A percentile compares a stretch with the other conserved stretches of the same genome.
Conservation (phyloP, 306 rosid species). For the Glycine latifolia region DNA sequence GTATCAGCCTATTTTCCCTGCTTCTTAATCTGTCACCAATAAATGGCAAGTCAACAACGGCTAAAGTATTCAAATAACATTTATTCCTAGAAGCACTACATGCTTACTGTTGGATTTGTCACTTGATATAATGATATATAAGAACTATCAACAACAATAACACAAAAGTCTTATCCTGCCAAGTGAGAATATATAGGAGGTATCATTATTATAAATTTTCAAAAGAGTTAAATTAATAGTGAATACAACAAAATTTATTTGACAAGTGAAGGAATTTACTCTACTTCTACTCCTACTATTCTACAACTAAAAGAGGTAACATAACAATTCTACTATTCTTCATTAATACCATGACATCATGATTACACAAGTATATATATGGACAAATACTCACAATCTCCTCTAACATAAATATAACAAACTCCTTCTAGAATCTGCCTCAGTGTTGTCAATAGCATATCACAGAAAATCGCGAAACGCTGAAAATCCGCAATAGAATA, state of each 20-base stretch:
- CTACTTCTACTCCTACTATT: no score
- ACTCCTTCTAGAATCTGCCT: no score
- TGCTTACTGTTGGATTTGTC: conserved; percentile 30
- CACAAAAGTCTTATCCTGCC: background rate
- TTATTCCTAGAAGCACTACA: conserved; percentile 19
- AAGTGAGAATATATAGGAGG: background rate
- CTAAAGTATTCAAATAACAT: conserved; percentile 23
- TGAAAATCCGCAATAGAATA: no score
- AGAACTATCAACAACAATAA: background rate
- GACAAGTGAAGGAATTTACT: no score
- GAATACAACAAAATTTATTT: background rate
- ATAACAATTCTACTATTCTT: no score
- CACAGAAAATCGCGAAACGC: no score
- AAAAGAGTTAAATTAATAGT: conserved; percentile 12
- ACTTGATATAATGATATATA: background rate
- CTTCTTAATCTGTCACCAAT: conserved; percentile 66
- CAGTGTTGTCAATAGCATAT: no score
- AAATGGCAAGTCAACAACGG: background rate
- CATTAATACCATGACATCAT: no score
- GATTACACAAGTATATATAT: no score
- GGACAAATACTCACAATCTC: no score
- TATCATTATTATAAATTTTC: conserved; percentile 9
- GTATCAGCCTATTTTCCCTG: conserved; percentile 62
- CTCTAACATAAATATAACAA: no score
- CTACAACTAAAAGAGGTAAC: no score